Evolutionary conservation across 192 early-diverging fungal genomes (phyloP).

Genomic region (Jimgerdemannia flammicorona): DNA sequence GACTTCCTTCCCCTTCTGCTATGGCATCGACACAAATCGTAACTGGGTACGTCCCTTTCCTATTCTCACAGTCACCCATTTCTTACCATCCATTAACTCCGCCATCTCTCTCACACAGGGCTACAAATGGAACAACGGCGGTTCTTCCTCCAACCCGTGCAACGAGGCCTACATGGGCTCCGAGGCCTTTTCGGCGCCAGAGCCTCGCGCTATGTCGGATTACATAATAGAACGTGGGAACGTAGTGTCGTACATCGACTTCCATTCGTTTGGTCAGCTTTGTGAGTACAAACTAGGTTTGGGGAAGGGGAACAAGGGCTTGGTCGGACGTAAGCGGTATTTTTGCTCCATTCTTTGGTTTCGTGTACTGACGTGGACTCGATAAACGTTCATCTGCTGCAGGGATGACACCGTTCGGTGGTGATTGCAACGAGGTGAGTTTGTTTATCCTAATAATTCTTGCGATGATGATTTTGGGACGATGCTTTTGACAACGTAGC

Average conservation of each 20-base stretch:
- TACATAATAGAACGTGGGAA: conserved; percentile 36
- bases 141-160: conserved; percentile 54
- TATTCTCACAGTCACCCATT: neutral
- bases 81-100: neutral
- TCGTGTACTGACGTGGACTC: too few relatives aligned
- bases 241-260: conserved; percentile 51
- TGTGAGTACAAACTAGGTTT: conserved; percentile 10
- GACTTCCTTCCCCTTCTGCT: conserved; percentile 44
- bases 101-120: conserved; percentile 4
- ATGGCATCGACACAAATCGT: conserved; percentile 61
- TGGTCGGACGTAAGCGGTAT: neutral
- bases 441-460: neutral
- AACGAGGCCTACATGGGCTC: conserved; percentile 53
- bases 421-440: conserved; percentile 42
- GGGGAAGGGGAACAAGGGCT: neutral
- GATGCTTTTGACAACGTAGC: neutral
- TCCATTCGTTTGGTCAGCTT: conserved; percentile 55
- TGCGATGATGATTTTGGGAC: neutral
- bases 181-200: conserved; percentile 44
- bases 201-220: conserved; percentile 46
- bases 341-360: neutral
- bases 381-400: neutral
- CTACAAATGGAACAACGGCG: conserved; percentile 49
- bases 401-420: conserved; percentile 59
- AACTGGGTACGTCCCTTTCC: conserved; percentile 42